Evolutionary conservation across 2,329 filamentous ascomycete species (phyloP), one percentile per base, ranked within the genome.

Genomic region (Corinectria fuckeliana): DNA sequence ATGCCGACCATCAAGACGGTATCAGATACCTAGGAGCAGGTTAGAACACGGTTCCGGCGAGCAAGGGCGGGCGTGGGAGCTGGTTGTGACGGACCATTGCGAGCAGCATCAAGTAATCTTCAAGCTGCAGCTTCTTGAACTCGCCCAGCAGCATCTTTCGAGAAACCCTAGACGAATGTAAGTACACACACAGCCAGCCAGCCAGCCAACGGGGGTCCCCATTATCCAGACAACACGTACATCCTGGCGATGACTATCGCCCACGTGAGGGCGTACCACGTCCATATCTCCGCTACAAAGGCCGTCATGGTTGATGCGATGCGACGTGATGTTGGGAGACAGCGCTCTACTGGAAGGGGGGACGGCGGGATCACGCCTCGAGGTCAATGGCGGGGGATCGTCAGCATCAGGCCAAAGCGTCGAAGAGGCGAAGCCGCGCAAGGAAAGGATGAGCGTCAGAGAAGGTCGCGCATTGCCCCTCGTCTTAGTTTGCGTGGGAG

Each of bases 41-140:
- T 66, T 53, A 61, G 50, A 51, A 60, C 47, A 26, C 52, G 47
- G 36, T 21, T 47, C 18, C 1, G 9, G 32, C 2, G 34, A 3
- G 8, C 9, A 6, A 13, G 18, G 26, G 16, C 36, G 5, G 25
- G 8, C 16, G 47, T 28, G 26, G 52, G 55, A 56, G 51, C 39
- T 18, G 20, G 44, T n/a, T n/a, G 34, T 23, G 42, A 65, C 82
- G 77, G 62, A 86, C 72, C 64, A 84, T 76, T 4, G 82, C 81
- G 32, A 83, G 72, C 2, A 84, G 3, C 81, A 87, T 87, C 25
- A 87, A 65, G 62, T 76, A 82, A 70, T 88, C 85, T 60, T 88
- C 85, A 2, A 72, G 21, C 64, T 86, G 83, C 34, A 87, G 75
- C 53, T 80, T 79, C 55, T 72, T 79, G 50, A 83, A 66, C 3